Conservation (phyloP, 1,284 basidiomycete species). For the Coniferiporia weirii region DNA sequence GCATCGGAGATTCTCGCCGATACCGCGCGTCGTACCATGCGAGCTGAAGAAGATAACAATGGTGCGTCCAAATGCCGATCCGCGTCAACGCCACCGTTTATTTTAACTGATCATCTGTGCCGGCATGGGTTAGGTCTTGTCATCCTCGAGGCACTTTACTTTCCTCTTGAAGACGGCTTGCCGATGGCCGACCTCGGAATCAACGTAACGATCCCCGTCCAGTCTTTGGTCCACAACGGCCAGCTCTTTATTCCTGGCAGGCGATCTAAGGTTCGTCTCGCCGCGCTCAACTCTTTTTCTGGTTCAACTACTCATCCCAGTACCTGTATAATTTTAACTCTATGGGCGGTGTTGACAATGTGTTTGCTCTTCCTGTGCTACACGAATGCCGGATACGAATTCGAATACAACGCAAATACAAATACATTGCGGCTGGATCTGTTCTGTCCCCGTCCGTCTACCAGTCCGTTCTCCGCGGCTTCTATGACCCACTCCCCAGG, state of each 20-base stretch:
- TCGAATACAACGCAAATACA: background rate
- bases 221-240: slow-evolving; percentile 71
- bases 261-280: slow-evolving; percentile 35
- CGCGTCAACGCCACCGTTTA: background rate
- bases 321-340: background rate
- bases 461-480: slow-evolving; percentile 31
- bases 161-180: slow-evolving; percentile 45
- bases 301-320: background rate
- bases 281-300: slow-evolving; percentile 14
- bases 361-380: background rate
- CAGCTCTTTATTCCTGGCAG: slow-evolving; percentile 47
- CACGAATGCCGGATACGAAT: background rate
- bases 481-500: slow-evolving; percentile 35
- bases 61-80: slow-evolving; percentile 21
- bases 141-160: slow-evolving; percentile 69
- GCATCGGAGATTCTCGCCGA: slow-evolving; percentile 41
- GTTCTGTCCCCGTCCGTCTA: background rate
- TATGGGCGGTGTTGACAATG: background rate
- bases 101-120: slow-evolving; percentile 8
- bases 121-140: slow-evolving; percentile 51
- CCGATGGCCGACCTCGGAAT: slow-evolving; percentile 48
- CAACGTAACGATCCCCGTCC: slow-evolving; percentile 77
- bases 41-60: slow-evolving; percentile 34
- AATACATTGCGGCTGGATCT: background rate
- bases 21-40: slow-evolving; percentile 39